Evolutionary conservation across 192 early-diverging fungal genomes (phyloP), one percentile per base, ranked within the genome.

Genomic region (Geranomyces variabilis): DNA sequence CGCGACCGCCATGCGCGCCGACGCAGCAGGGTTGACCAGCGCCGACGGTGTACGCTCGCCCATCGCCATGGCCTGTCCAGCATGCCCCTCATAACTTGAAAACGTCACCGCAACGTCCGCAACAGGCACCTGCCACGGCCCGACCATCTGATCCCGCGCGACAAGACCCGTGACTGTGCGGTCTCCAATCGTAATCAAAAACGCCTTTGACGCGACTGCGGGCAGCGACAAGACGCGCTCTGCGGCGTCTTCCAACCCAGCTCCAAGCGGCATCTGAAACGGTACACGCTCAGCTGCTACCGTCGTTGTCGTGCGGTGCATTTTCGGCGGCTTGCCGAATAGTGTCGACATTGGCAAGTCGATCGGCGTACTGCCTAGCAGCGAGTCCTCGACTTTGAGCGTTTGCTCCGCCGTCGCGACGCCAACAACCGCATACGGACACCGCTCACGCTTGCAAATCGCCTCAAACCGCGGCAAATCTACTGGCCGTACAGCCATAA

Each of bases 41-140:
- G 98, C 94, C 56, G 95, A 69, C 36, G 94, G 87, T 4, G 94
- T 90, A 57, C 96, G 90, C 83, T 99, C 98, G 57, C 98, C 98
- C 90, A 97, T 91, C 13, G 96, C 93, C 95, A 99, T 98, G 14
- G 96, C 96, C 79, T 97, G 92, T 69, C 96, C 98, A 0, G 87
- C 88, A 26, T 83, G 81, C 60, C 90, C 89, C 48, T 86, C 87
- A 76, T 91, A 90, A 17, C 90, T 88, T 2, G 95, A 87, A n/a
- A 83, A 81, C n/a, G 89, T 93, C 13, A 99, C 93, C 0, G 94
- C 89, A 13, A 97, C 96, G 81, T 99, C 96, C 28, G 98, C 93
- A 21, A 99, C 96, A 48, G 98, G 98, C 51, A 94, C 88, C 79
- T 99, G 97, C 98, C 98, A 99, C 1, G 96, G 94, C 12, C 98